Evolutionary conservation across 2,329 filamentous ascomycete genomes (phyloP).

Genomic region (Paecilomyces variotii): DNA sequence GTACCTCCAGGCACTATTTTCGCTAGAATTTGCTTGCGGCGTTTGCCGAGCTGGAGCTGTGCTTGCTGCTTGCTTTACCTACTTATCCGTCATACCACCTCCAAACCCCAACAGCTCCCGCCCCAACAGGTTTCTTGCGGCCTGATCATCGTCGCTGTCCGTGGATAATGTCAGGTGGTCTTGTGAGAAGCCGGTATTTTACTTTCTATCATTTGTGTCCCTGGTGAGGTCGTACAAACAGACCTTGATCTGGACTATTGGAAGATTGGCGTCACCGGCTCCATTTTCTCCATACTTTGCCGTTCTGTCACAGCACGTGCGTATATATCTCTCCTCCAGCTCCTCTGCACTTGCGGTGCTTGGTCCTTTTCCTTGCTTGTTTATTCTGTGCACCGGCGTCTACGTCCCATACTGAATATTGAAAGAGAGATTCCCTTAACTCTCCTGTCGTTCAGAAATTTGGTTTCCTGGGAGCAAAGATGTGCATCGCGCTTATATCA

Average conservation of each 20-base stretch:
- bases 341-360: not conserved
- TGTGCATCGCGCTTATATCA: conserved; percentile 72
- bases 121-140: not conserved
- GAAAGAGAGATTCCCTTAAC: not conserved
- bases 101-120: not conserved
- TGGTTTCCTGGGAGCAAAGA: conserved; percentile 27
- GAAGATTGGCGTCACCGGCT: not conserved
- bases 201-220: not conserved
- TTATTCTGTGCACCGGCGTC: not conserved
- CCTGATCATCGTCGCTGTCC: not conserved
- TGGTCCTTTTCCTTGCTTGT: not conserved
- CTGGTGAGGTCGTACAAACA: not conserved
- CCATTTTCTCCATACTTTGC: not conserved
- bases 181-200: not conserved
- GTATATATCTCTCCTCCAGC: not conserved
- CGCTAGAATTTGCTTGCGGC: not conserved
- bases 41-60: not conserved
- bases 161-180: not conserved
- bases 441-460: not conserved
- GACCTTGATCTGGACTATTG: not conserved
- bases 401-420: not conserved
- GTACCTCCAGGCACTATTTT: not conserved
- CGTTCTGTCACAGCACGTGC: not conserved
- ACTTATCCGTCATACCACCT: not conserved
- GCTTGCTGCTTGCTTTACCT: not conserved